Base-by-base conservation (phyloP, 2,329 filamentous ascomycete genomes). In the Fusarium luffae region DNA sequence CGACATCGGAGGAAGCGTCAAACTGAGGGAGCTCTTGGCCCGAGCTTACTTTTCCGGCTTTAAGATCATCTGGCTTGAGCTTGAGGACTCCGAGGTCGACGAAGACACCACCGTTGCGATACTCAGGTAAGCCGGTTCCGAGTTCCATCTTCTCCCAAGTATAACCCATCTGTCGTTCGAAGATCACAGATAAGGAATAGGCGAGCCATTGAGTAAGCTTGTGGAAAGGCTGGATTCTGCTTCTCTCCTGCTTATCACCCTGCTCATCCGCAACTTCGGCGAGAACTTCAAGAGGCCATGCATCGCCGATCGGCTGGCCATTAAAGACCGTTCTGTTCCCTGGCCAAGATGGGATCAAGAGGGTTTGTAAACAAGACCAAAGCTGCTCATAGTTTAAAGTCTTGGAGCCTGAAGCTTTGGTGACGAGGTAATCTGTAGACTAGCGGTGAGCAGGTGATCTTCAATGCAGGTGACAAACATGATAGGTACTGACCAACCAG, bases 161-260 rank as follows among this genome's bases (percentile, higher is more conserved):
- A 16, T 85, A 81, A 2, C 82, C 81, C 12, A 90, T 79, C 2
- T 89, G 77, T 3, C 83, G 82, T 49, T 84, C 82, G 71, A 90
- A 88, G 0, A 87, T 86, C 6, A 92, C 89, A 81, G 91, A 92
- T 10, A 93, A 81, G 0, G 90, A 92, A 77, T 93, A 93, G 3
- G 86, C 87, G 8, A 93, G 84, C 91, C 90, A 93, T 75, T 93
- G 90, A 0, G 90, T 92, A 11, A 92, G 83, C 68, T 88, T 88
- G 74, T 89, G 87, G 73, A 87, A 86, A 0, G 85, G 85, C 7
- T 85, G 82, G 14, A 87, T 86, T 0, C 19, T 54, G 8, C n/a
- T 60, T 25, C 25, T 66, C 7, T 56, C 18, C 2, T 54, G 19
- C 1, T n/a, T 43, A 1, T 66, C 30, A 0, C 54, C 34, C 0